Evolutionary conservation across 768 basidiomycete species (phyloP).

Genomic region (Tylopilus balloui): DNA sequence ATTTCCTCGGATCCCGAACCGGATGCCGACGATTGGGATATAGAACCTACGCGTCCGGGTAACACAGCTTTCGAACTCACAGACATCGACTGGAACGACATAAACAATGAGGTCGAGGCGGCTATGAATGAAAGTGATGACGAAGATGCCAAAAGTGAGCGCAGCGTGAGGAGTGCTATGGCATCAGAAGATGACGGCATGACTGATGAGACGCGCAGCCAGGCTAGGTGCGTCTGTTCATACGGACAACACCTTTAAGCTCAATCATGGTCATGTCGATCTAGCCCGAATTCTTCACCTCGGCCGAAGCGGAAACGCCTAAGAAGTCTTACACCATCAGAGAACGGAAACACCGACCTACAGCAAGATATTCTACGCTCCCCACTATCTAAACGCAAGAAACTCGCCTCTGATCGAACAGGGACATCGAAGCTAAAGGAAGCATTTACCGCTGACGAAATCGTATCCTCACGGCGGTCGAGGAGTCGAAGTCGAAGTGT

Average conservation of each 20-base stretch:
- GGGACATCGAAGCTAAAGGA: conserved; percentile 69
- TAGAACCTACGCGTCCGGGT: conserved; percentile 34
- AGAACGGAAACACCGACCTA: conserved; percentile 38
- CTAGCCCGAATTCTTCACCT: conserved; percentile 39
- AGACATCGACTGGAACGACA: conserved; percentile 76
- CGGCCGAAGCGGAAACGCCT: conserved; percentile 60
- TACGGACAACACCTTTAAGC: conserved; percentile 18
- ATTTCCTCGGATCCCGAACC: conserved; percentile 66
- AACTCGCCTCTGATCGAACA: conserved; percentile 58
- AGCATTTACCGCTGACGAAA: conserved; percentile 53
- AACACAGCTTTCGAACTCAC: conserved; percentile 43
- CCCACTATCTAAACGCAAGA: conserved; percentile 78
- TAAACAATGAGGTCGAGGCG: conserved; percentile 84
- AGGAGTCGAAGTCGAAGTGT: conserved; percentile 25
- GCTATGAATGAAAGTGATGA: conserved; percentile 80
- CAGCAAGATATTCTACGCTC: conserved; percentile 51
- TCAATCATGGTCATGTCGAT: conserved; percentile 15
- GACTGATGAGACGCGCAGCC: conserved; percentile 49
- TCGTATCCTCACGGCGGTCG: conserved; percentile 21
- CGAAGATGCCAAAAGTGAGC: conserved; percentile 35
- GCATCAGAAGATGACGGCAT: conserved; percentile 46
- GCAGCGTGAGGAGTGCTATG: conserved; percentile 41
- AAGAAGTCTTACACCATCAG: conserved; percentile 69
- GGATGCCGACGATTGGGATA: conserved; percentile 67
- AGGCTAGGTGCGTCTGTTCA: conserved; percentile 36